Conservation (phyloP, 2,329 filamentous ascomycete genomes). For the Mollisiaceae sp. region DNA sequence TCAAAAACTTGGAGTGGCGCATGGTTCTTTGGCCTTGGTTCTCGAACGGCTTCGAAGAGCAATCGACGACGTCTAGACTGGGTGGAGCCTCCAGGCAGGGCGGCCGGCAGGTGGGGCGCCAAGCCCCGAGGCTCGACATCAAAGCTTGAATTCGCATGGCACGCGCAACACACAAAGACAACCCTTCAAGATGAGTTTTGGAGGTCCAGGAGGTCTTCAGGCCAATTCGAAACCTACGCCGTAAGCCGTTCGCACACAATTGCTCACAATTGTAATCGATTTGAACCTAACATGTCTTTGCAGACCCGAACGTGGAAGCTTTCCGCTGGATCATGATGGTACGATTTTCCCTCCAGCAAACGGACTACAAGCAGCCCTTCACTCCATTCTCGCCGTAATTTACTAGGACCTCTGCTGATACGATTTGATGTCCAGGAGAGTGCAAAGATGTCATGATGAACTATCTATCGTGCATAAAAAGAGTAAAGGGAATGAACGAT, state of each 20-base stretch:
- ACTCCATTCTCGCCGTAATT: neutral
- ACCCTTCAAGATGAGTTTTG: constrained; percentile 63
- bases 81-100: constrained; percentile 3
- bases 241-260: constrained; percentile 51
- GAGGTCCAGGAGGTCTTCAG: constrained; percentile 70
- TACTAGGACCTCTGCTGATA: constrained; percentile 18
- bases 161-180: neutral
- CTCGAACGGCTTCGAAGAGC: too few relatives aligned
- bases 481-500: constrained; percentile 82
- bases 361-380: neutral
- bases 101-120: neutral
- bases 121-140: constrained; percentile 3
- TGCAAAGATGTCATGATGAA: constrained; percentile 87
- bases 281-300: neutral
- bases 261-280: neutral
- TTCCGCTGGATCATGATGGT: constrained; percentile 95
- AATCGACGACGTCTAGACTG: neutral
- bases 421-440: constrained; percentile 66
- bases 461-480: constrained; percentile 89
- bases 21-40: too few relatives aligned
- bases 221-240: constrained; percentile 71
- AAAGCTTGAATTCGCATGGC: neutral
- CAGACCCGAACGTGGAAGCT: constrained; percentile 89
- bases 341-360: constrained; percentile 34
- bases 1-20: too few relatives aligned